Evolutionary conservation across 257 asterid species (phyloP).

Genomic region (Forsythia viridissima): DNA sequence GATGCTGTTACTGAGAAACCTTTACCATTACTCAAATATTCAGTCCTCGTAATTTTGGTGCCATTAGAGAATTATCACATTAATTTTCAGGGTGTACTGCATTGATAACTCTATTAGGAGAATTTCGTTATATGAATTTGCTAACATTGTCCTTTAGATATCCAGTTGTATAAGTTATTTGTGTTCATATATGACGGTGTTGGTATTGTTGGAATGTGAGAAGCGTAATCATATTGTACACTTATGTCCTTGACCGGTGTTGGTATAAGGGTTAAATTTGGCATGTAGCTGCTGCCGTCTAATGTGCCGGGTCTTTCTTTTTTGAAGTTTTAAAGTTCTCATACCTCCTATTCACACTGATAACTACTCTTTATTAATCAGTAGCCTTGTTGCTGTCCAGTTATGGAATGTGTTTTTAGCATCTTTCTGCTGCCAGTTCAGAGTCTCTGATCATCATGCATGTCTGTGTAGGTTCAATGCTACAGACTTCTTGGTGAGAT

Average conservation of each 20-base stretch:
- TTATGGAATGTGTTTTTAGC: not conserved
- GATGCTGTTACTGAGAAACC: not conserved
- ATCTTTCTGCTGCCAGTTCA: not conserved
- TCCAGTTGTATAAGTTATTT: too few species aligned
- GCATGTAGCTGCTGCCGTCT: not conserved
- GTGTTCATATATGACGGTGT: too few species aligned
- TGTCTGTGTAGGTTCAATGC: slow-evolving; percentile 68
- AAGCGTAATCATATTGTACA: too few species aligned
- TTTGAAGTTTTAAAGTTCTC: not conserved
- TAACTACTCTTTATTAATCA: not conserved
- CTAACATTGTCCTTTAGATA: not conserved
- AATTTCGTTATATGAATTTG: not conserved
- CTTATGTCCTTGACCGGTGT: not conserved
- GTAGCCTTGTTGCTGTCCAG: not conserved
- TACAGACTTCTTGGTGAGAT: slow-evolving; percentile 80
- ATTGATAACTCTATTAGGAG: not conserved
- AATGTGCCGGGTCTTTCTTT: not conserved
- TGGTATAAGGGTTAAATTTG: not conserved
- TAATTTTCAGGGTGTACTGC: not conserved
- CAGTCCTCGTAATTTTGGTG: not conserved
- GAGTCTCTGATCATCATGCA: not conserved
- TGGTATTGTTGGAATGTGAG: too few species aligned
- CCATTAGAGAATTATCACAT: not conserved
- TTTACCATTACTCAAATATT: not conserved
- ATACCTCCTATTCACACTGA: not conserved